A percentile compares a stretch with the other conserved stretches of the same genome.
Evolutionary conservation across 2,329 filamentous ascomycete genomes (phyloP).

Genomic region (Nothophaeocryptopus gaeumannii): DNA sequence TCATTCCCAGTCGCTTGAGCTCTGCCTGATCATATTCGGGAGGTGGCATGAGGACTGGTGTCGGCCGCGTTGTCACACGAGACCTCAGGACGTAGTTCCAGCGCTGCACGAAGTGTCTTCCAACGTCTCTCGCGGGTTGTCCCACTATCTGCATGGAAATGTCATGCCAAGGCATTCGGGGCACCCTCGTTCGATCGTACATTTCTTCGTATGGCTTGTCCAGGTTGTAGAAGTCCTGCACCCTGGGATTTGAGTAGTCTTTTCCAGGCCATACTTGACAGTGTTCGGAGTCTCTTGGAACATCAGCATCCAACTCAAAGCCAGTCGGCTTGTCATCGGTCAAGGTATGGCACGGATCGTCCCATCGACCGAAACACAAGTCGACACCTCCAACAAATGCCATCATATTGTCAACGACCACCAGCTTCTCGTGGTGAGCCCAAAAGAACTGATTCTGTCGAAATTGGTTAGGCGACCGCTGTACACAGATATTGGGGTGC

Average conservation of each 20-base stretch:
- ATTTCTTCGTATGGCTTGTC: slow-evolving; percentile 97
- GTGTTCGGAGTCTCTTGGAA: slow-evolving; percentile 84
- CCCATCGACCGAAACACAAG: slow-evolving; percentile 95
- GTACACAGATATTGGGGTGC: slow-evolving; percentile 93
- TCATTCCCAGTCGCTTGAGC: slow-evolving; percentile 80
- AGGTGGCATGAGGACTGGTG: slow-evolving; percentile 87
- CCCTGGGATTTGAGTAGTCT: slow-evolving; percentile 94
- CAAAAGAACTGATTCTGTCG: slow-evolving; percentile 99
- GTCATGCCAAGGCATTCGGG: slow-evolving; percentile 98
- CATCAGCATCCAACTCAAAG: slow-evolving; percentile 71
- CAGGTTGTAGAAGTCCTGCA: slow-evolving; percentile 90
- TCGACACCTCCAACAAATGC: slow-evolving; percentile 96
- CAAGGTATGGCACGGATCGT: slow-evolving; percentile 87
- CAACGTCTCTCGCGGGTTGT: slow-evolving; percentile 89
- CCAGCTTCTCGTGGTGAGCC: slow-evolving; percentile 98
- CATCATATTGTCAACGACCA: slow-evolving; percentile 90
- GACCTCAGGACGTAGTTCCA: slow-evolving; percentile 97
- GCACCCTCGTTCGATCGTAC: slow-evolving; percentile 87
- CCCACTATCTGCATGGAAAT: slow-evolving; percentile 97
- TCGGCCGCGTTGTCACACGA: slow-evolving; percentile 86
- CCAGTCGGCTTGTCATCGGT: slow-evolving; percentile 93
- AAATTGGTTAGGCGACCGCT: slow-evolving; percentile 94
- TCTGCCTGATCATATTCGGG: slow-evolving; percentile 87
- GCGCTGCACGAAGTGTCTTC: slow-evolving; percentile 91
- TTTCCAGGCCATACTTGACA: slow-evolving; percentile 97